These are phyloP conservation scores for Sanghuangporus weigelae DNA, from an alignment of 1,284 basidiomycete species.

Conservation along the genomic window DNA sequence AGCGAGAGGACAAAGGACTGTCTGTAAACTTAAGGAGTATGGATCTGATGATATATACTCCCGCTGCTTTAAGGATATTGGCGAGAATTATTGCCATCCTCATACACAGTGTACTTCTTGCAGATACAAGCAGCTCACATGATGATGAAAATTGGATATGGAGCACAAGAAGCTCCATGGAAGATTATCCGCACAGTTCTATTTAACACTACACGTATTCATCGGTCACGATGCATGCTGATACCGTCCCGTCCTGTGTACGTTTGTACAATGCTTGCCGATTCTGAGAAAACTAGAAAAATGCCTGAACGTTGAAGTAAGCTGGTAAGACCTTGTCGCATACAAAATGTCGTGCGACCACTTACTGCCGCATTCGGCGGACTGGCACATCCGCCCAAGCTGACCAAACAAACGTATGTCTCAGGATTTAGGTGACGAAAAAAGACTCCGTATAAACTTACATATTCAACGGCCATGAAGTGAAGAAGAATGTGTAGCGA, in stretches of 20 bases:
- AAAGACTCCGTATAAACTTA: constrained; percentile 29
- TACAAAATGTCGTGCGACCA: background rate
- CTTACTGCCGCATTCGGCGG: constrained; percentile 67
- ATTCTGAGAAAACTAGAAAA: no score
- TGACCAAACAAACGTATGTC: constrained; percentile 21
- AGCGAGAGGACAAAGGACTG: background rate
- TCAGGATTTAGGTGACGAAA: background rate
- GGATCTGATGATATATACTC: background rate
- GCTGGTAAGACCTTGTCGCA: no score
- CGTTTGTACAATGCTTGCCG: no score
- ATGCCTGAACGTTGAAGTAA: no score
- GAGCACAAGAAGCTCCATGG: no score
- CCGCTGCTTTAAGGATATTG: background rate
- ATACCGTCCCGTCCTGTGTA: no score
- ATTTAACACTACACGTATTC: no score
- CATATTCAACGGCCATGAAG: constrained; percentile 70
- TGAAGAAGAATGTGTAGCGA: constrained; percentile 67
- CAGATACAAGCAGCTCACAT: no score
- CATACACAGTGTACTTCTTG: no score
- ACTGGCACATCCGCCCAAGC: constrained; percentile 61
- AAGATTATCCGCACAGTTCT: no score
- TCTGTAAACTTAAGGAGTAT: background rate
- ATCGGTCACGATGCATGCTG: no score
- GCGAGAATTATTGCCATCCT: background rate
- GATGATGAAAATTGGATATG: no score